Conservation (phyloP, 2,329 filamentous ascomycete genomes). For the Fusarium heterosporum region DNA sequence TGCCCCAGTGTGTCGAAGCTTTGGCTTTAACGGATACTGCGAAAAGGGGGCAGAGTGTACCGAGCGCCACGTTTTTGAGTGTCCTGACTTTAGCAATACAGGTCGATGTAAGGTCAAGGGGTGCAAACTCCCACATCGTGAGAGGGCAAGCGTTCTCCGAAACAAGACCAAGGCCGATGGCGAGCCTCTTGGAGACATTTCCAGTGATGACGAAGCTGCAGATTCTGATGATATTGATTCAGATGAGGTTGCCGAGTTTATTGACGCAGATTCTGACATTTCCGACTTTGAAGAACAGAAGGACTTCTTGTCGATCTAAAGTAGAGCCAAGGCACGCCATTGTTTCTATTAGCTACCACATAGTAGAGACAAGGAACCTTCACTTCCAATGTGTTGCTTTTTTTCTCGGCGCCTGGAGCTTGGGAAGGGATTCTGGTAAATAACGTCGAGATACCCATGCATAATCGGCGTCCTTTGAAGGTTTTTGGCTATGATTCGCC, state of each 20-base stretch:
- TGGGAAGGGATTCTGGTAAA: constrained; percentile 33
- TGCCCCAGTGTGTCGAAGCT: constrained; percentile 84
- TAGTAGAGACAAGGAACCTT: constrained; percentile 4
- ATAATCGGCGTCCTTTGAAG: constrained; percentile 18
- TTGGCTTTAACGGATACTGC: constrained; percentile 91
- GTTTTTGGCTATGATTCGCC: constrained; percentile 22
- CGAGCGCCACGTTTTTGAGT: constrained; percentile 91
- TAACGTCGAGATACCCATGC: constrained; percentile 43
- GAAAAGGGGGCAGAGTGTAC: constrained; percentile 81
- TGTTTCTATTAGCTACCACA: constrained; percentile 4
- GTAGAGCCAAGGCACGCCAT: constrained; percentile 21
- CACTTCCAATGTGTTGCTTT: constrained; percentile 30
- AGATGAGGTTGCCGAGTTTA: constrained; percentile 76
- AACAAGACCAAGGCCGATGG: constrained; percentile 70
- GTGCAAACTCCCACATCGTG: constrained; percentile 88
- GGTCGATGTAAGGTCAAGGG: constrained; percentile 83
- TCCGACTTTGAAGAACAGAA: constrained; percentile 67
- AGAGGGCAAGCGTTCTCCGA: constrained; percentile 83
- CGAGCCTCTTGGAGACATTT: constrained; percentile 74
- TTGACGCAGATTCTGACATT: constrained; percentile 66
- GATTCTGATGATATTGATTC: constrained; percentile 85
- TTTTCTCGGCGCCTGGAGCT: constrained; percentile 35
- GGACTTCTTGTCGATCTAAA: constrained; percentile 66
- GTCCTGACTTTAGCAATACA: constrained; percentile 93
- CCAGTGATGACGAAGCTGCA: constrained; percentile 79